These are phyloP conservation scores for Scheffersomyces insectosa DNA, from an alignment of 1,139 yeast species.

Conservation along the genomic window DNA sequence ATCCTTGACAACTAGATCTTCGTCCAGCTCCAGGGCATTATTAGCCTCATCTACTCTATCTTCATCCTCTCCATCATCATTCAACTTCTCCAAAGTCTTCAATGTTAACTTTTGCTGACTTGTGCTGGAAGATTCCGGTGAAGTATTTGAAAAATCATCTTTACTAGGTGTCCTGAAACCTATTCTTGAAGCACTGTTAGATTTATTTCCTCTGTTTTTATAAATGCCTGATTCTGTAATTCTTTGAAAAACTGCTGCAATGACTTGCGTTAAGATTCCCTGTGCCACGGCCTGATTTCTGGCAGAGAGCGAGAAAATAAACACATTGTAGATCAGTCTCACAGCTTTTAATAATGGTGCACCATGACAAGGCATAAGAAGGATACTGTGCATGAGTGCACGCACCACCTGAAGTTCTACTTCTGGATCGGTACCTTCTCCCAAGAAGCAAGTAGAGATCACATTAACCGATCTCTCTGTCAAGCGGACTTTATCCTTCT, in stretches of 20 bases:
- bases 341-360: constrained; percentile 86
- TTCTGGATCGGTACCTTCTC: constrained; percentile 86
- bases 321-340: constrained; percentile 89
- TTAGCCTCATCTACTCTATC: constrained; percentile 52
- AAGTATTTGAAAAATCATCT: constrained; percentile 12
- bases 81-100: constrained; percentile 54
- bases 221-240: constrained; percentile 41
- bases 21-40: constrained; percentile 48
- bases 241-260: constrained; percentile 80
- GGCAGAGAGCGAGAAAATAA: constrained; percentile 77
- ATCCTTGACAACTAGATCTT: constrained; percentile 77
- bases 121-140: not conserved
- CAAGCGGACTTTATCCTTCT: constrained; percentile 49
- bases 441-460: constrained; percentile 82
- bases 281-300: constrained; percentile 93
- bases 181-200: constrained; percentile 20
- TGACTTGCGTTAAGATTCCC: constrained; percentile 90
- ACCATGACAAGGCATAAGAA: constrained; percentile 87
- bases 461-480: constrained; percentile 86
- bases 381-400: constrained; percentile 85
- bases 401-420: constrained; percentile 91
- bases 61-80: constrained; percentile 52
- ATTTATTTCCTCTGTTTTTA: constrained; percentile 15
- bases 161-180: constrained; percentile 11
- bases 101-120: constrained; percentile 49